These are phyloP conservation scores for Lactarius indigo DNA, from an alignment of 768 basidiomycete species.

Conservation along the genomic window DNA sequence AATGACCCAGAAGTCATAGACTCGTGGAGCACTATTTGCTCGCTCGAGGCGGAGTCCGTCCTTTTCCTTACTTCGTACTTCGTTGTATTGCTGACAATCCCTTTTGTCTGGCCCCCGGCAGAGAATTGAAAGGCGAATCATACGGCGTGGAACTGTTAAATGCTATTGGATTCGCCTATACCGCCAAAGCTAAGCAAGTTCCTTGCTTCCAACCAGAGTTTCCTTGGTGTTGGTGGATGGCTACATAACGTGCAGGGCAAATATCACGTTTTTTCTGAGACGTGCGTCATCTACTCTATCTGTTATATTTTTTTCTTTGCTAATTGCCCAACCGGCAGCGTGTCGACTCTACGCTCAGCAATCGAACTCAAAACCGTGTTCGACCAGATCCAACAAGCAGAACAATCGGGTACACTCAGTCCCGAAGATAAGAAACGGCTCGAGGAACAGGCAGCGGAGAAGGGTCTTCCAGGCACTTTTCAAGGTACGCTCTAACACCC, in stretches of 20 bases:
- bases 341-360: slow-evolving; percentile 80
- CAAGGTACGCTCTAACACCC: slow-evolving; percentile 51
- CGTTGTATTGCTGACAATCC: not conserved
- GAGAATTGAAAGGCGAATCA: slow-evolving; percentile 80
- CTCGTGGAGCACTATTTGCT: slow-evolving; percentile 76
- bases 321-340: slow-evolving; percentile 40
- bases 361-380: slow-evolving; percentile 88
- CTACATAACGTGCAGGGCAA: slow-evolving; percentile 89
- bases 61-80: not conserved
- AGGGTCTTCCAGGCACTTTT: slow-evolving; percentile 89
- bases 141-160: slow-evolving; percentile 86
- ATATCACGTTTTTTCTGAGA: slow-evolving; percentile 92
- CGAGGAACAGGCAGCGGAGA: slow-evolving; percentile 92
- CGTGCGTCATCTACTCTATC: slow-evolving; percentile 48
- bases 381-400: slow-evolving; percentile 88
- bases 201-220: slow-evolving; percentile 64
- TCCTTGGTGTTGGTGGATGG: slow-evolving; percentile 88
- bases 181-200: slow-evolving; percentile 81
- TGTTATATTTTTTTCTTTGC: not conserved
- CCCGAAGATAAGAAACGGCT: slow-evolving; percentile 78
- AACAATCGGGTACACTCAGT: slow-evolving; percentile 74
- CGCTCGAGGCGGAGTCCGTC: slow-evolving; percentile 77
- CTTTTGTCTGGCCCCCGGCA: slow-evolving; percentile 28
- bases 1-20: slow-evolving; percentile 63
- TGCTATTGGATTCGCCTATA: slow-evolving; percentile 82